Conservation (phyloP, 106 monocot genomes). For the Posidonia australis region DNA sequence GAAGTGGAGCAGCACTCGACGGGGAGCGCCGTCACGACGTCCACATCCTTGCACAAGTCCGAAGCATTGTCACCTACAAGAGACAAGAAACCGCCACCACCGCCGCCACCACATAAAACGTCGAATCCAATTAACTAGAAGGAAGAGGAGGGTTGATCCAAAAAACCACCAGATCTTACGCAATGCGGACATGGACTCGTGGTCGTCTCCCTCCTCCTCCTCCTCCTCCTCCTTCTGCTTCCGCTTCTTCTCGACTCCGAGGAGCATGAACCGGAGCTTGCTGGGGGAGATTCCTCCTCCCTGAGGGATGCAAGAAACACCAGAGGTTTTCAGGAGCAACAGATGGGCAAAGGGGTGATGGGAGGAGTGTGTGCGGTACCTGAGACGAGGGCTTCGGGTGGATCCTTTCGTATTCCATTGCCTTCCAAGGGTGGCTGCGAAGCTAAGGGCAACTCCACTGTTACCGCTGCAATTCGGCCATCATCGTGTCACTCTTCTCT, state of each 20-base stretch:
- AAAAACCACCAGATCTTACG: too few species aligned
- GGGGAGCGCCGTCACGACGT: conserved; percentile 34
- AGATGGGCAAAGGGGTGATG: not conserved
- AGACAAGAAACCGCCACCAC: too few species aligned
- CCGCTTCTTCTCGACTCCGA: conserved; percentile 44
- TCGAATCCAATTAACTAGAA: too few species aligned
- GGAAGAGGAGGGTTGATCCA: conserved; percentile 6
- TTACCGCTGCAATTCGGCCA: too few species aligned
- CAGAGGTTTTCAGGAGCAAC: not conserved
- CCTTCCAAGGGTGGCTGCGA: not conserved
- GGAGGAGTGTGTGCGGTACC: not conserved
- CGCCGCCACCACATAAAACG: too few species aligned
- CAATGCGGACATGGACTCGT: too few species aligned
- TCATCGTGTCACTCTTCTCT: too few species aligned
- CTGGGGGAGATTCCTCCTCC: conserved; percentile 45
- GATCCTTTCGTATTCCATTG: conserved; percentile 11
- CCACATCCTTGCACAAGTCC: conserved; percentile 41
- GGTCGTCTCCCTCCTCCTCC: not conserved
- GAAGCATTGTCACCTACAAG: conserved; percentile 22
- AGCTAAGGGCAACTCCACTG: too few species aligned
- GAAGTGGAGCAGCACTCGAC: conserved; percentile 13
- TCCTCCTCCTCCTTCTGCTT: conserved; percentile 37
- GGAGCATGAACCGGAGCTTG: conserved; percentile 55
- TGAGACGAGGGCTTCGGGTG: conserved; percentile 4
- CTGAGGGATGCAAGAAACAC: not conserved